phyloP scores from a whole-genome alignment of 2,329 filamentous ascomycete species.

The Torrubiella hemipterigena region DNA sequence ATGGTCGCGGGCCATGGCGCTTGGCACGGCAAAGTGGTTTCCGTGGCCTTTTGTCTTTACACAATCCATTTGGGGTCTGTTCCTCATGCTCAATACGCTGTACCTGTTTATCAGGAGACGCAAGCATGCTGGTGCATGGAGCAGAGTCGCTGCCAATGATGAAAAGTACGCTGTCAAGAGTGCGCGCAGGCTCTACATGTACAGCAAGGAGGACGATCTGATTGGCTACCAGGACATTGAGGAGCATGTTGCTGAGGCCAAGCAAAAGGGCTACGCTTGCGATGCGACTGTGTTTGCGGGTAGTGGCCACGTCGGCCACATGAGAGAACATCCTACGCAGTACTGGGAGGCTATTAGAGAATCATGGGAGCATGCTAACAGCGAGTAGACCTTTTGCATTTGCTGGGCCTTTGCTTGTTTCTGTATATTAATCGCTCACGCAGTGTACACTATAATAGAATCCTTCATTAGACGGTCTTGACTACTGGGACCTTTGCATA shows the following conservation, averaged over 20 bases:
- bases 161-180: slow-evolving; percentile 18
- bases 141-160: slow-evolving; percentile 23
- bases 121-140: slow-evolving; percentile 28
- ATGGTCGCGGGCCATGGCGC: slow-evolving; percentile 41
- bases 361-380: no score
- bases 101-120: slow-evolving; percentile 22
- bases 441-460: no score
- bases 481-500: no score
- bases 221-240: slow-evolving; percentile 45
- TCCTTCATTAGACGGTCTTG: no score
- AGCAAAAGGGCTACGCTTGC: slow-evolving; percentile 33
- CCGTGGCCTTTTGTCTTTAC: slow-evolving; percentile 37
- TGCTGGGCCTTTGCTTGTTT: no score
- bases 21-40: slow-evolving; percentile 33
- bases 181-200: slow-evolving; percentile 42
- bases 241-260: slow-evolving; percentile 35
- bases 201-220: slow-evolving; percentile 45
- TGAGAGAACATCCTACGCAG: slow-evolving; percentile 39
- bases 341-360: slow-evolving; percentile 40
- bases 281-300: slow-evolving; percentile 41
- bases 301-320: slow-evolving; percentile 49
- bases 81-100: slow-evolving; percentile 24
- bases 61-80: slow-evolving; percentile 31
- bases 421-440: no score
- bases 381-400: no score